phyloP scores from a whole-genome alignment of 2,329 filamentous ascomycete genomes.

The Fusarium falciforme region DNA sequence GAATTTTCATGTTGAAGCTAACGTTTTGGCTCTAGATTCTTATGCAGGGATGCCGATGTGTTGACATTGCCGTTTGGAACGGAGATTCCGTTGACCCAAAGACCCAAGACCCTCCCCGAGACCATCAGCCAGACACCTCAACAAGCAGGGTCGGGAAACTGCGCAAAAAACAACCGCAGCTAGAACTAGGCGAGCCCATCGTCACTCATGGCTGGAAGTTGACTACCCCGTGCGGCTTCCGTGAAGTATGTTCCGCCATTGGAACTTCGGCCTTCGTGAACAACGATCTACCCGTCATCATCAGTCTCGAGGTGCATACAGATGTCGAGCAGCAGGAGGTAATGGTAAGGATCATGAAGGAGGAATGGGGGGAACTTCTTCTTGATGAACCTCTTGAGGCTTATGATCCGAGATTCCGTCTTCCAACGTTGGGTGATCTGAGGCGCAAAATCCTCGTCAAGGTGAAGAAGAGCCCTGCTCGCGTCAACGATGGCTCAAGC shows the following conservation, averaged over 20 bases:
- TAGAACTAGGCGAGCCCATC: constrained; percentile 62
- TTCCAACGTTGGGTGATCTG: constrained; percentile 78
- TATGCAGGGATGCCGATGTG: constrained; percentile 81
- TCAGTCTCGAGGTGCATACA: constrained; percentile 92
- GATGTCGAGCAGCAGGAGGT: constrained; percentile 82
- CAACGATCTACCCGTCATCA: constrained; percentile 83
- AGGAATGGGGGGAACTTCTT: constrained; percentile 82
- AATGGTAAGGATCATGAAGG: constrained; percentile 94
- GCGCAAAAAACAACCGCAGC: neutral
- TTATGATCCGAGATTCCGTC: constrained; percentile 57
- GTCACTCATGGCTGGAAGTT: constrained; percentile 87
- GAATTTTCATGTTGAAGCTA: neutral
- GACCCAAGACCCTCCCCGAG: neutral
- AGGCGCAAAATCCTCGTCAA: constrained; percentile 85
- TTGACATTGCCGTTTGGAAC: constrained; percentile 96
- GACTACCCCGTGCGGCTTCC: constrained; percentile 84
- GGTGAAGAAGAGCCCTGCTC: constrained; percentile 65
- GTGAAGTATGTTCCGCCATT: constrained; percentile 85
- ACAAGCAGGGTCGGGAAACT: neutral
- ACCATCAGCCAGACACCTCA: neutral
- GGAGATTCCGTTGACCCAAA: constrained; percentile 56
- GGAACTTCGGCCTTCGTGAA: constrained; percentile 79
- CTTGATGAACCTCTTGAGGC: constrained; percentile 60
- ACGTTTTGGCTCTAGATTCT: constrained; percentile 57
- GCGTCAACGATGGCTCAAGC: neutral